These are phyloP conservation scores for Takakia lepidozioides DNA, from an alignment of 225 moss, liverwort and hornwort genomes.

Conservation along the genomic window DNA sequence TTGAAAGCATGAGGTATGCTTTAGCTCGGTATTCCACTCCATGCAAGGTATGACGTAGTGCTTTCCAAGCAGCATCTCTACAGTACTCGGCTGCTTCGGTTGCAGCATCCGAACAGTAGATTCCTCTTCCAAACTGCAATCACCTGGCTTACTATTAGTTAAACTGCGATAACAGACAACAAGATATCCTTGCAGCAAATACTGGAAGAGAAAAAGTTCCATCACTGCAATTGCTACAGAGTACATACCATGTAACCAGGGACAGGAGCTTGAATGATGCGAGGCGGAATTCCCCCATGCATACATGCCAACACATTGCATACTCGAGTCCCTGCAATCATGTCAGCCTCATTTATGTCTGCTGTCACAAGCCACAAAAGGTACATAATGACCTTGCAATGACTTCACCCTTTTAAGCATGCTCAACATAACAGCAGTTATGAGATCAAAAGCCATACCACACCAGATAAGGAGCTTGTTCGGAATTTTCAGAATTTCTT, in stretches of 20 bases:
- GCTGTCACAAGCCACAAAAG: too few species aligned
- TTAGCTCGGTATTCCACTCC: slow-evolving; percentile 37
- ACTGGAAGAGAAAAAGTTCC: too few species aligned
- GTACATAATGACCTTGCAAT: neutral
- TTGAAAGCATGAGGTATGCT: slow-evolving; percentile 33
- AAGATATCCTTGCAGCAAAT: too few species aligned
- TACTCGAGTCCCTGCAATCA: slow-evolving; percentile 36
- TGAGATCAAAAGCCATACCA: slow-evolving; percentile 10
- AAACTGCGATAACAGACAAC: too few species aligned
- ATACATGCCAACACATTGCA: slow-evolving; percentile 40
- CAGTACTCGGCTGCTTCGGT: slow-evolving; percentile 45
- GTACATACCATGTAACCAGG: slow-evolving; percentile 41
- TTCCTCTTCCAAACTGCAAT: slow-evolving; percentile 52
- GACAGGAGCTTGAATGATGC: slow-evolving; percentile 29
- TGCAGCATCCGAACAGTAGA: slow-evolving; percentile 48
- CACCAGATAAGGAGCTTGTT: slow-evolving; percentile 47
- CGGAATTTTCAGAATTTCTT: slow-evolving; percentile 31
- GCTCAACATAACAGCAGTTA: neutral
- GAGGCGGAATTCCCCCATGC: slow-evolving; percentile 29
- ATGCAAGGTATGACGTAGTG: too few species aligned
- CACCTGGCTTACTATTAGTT: too few species aligned
- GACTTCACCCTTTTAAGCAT: neutral
- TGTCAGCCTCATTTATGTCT: too few species aligned
- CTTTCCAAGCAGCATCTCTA: too few species aligned
- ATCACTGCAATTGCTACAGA: too few species aligned